A percentile compares a stretch with the other conserved stretches of the same genome.
These are phyloP conservation scores for Penicillium waksmanii DNA, from an alignment of 495 filamentous ascomycete species.

Conservation along the genomic window DNA sequence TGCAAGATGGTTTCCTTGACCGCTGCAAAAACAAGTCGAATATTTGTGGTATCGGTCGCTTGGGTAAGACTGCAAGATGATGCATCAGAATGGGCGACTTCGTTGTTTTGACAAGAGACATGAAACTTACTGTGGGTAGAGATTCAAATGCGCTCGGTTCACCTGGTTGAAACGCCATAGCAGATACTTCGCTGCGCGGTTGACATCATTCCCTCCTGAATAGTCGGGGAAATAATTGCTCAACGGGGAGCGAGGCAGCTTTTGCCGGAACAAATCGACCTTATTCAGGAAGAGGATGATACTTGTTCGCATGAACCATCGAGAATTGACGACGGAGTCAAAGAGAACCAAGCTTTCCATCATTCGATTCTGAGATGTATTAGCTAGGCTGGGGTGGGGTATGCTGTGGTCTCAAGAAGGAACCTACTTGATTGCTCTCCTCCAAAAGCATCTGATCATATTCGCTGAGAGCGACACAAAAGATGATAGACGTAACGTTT, in stretches of 20 bases:
- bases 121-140: constrained; percentile 91
- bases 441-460: constrained; percentile 97
- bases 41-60: constrained; percentile 98
- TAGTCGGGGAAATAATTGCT: constrained; percentile 98
- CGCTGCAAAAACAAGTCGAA: constrained; percentile 94
- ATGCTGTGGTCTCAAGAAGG: background rate
- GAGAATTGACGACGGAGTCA: constrained; percentile 97
- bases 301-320: constrained; percentile 98
- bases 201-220: constrained; percentile 94
- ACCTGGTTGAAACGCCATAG: constrained; percentile 99
- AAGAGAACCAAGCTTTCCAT: constrained; percentile 98
- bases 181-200: constrained; percentile 95
- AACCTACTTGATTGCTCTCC: constrained; percentile 88
- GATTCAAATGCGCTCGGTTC: constrained; percentile 91
- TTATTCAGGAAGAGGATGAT: constrained; percentile 99
- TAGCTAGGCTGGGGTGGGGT: background rate
- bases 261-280: constrained; percentile 95
- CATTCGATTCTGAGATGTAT: constrained; percentile 80
- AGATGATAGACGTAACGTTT: constrained; percentile 99
- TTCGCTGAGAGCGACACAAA: constrained; percentile 97
- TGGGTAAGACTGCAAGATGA: constrained; percentile 75
- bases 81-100: background rate
- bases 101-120: background rate
- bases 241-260: constrained; percentile 84
- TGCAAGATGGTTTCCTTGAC: constrained; percentile 99